These are phyloP conservation scores for Clavariopsis aquatica DNA, from an alignment of 495 filamentous ascomycete species.

Conservation along the genomic window DNA sequence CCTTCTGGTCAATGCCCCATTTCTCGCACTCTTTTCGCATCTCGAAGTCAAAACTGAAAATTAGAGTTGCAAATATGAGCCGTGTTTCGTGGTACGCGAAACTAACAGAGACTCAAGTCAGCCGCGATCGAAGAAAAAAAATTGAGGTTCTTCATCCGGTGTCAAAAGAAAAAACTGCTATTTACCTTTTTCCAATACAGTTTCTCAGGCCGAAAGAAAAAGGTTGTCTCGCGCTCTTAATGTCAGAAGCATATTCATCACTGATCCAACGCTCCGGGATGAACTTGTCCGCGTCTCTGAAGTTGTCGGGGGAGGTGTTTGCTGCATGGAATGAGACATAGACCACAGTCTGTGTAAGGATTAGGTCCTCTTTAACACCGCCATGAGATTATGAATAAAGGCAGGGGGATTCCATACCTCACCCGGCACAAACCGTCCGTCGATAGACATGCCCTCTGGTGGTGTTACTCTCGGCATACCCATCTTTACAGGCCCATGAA, in stretches of 20 bases:
- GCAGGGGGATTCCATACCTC: conserved; percentile 9
- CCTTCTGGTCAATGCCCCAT: background rate
- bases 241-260: conserved; percentile 12
- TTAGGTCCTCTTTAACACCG: too few species aligned
- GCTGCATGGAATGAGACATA: conserved; percentile 20
- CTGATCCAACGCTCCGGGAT: conserved; percentile 31
- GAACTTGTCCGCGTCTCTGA: conserved; percentile 28
- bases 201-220: conserved; percentile 28
- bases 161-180: background rate
- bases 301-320: conserved; percentile 13
- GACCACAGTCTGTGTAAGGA: conserved; percentile 6
- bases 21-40: background rate
- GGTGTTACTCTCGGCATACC: conserved; percentile 18
- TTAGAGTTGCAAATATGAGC: background rate
- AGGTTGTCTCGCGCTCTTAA: conserved; percentile 22
- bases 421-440: conserved; percentile 22
- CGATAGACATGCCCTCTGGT: conserved; percentile 19
- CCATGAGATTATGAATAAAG: background rate
- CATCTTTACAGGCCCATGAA: conserved; percentile 26
- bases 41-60: background rate
- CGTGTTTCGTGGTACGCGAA: background rate
- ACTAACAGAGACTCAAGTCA: background rate
- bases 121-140: background rate
- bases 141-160: background rate
- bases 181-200: conserved; percentile 5